Evolutionary conservation across 257 asterid genomes (phyloP).

Genomic region (Solanum phureja): DNA sequence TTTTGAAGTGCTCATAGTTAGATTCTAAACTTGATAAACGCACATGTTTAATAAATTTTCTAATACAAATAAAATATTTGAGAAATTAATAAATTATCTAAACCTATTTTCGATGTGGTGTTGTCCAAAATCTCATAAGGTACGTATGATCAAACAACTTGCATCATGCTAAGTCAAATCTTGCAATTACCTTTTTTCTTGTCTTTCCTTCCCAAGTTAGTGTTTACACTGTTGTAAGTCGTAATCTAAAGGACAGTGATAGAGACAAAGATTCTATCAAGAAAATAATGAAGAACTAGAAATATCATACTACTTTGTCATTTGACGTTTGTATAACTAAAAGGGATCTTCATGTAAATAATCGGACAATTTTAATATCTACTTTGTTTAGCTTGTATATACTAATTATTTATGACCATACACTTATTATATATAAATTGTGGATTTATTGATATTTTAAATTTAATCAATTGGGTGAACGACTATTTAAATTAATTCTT

Average conservation of each 20-base stretch:
- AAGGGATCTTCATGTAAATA: background rate
- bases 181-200: background rate
- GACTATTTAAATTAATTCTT: too few species aligned
- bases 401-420: too few species aligned
- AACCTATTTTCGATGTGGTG: accelerated
- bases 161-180: background rate
- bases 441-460: too few species aligned
- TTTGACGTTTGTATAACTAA: background rate
- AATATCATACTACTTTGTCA: background rate
- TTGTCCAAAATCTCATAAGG: background rate
- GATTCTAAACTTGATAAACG: background rate
- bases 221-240: background rate
- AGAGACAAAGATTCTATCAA: background rate
- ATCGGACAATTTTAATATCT: too few species aligned
- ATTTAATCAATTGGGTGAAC: background rate
- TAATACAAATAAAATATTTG: background rate
- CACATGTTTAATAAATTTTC: background rate
- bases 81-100: background rate
- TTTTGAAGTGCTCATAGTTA: background rate
- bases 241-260: background rate
- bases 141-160: background rate
- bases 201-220: background rate
- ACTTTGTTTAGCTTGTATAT: background rate
- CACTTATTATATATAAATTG: background rate
- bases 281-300: background rate